Conservation (phyloP, 2,329 filamentous ascomycete species). For the Pestalotiopsis sp. region DNA sequence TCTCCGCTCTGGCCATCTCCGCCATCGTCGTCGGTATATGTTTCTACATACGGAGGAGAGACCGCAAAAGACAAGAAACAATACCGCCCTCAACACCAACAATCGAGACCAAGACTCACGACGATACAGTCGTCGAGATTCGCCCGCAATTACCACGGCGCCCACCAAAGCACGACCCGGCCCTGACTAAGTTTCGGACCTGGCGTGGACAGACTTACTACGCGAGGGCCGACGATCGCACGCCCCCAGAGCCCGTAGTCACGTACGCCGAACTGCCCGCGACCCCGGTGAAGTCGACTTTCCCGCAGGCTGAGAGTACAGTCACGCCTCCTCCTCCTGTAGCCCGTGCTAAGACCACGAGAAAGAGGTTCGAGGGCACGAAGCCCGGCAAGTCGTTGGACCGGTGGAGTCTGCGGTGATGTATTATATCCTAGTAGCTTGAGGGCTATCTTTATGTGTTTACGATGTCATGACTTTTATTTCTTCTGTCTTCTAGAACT, state of each 20-base stretch:
- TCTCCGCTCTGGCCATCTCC: neutral
- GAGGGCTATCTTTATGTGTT: neutral
- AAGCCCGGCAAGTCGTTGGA: constrained; percentile 1
- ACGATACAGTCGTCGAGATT: neutral
- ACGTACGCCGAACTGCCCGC: constrained; percentile 14
- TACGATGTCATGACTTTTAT: neutral
- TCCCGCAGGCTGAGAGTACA: neutral
- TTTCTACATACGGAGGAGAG: neutral
- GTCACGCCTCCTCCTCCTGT: neutral
- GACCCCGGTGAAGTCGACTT: constrained; percentile 10
- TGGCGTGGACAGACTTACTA: constrained; percentile 6
- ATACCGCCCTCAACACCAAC: neutral
- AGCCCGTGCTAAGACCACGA: neutral
- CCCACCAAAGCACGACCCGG: neutral
- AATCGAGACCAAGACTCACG: neutral
- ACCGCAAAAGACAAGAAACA: neutral
- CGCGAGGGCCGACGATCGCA: neutral
- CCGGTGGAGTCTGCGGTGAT: constrained; percentile 4
- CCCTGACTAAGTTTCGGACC: constrained; percentile 5
- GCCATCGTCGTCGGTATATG: neutral
- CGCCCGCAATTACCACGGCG: neutral
- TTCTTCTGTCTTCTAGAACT: neutral
- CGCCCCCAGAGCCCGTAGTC: neutral
- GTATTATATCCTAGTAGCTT: neutral
- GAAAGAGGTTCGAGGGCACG: neutral